These are phyloP conservation scores for Corinectria fuckeliana DNA, from an alignment of 2,329 filamentous ascomycete genomes.

Conservation along the genomic window DNA sequence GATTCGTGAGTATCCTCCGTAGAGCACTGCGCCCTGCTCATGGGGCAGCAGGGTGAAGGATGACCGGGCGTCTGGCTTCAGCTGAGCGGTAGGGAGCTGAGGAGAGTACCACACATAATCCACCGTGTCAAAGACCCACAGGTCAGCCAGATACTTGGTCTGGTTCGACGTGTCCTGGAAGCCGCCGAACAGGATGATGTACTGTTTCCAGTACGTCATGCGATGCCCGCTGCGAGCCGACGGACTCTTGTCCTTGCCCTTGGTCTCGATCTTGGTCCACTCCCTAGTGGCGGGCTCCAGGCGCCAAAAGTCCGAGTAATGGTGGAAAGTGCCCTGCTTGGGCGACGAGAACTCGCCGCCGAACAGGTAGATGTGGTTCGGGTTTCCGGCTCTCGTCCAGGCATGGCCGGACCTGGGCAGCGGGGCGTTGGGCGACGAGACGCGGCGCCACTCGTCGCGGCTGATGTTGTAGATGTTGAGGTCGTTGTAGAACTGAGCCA, in stretches of 20 bases:
- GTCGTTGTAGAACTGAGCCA: slow-evolving; percentile 76
- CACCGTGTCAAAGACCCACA: slow-evolving; percentile 94
- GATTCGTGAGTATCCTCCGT: slow-evolving; percentile 91
- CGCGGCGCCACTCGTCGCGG: slow-evolving; percentile 86
- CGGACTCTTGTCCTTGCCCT: slow-evolving; percentile 78
- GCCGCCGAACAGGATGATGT: slow-evolving; percentile 92
- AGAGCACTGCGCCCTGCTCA: slow-evolving; percentile 87
- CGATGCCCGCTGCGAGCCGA: slow-evolving; percentile 89
- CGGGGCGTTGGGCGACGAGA: slow-evolving; percentile 90
- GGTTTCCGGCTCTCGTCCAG: slow-evolving; percentile 88
- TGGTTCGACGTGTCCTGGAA: slow-evolving; percentile 97
- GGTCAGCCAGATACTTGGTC: slow-evolving; percentile 90
- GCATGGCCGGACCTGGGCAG: slow-evolving; percentile 92
- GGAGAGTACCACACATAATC: slow-evolving; percentile 87
- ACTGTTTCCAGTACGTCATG: slow-evolving; percentile 98
- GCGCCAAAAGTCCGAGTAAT: slow-evolving; percentile 98
- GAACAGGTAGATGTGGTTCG: slow-evolving; percentile 86
- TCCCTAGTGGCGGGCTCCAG: slow-evolving; percentile 84
- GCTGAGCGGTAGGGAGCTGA: slow-evolving; percentile 74
- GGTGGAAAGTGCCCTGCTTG: slow-evolving; percentile 98
- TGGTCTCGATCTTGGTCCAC: slow-evolving; percentile 87
- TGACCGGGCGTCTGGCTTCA: slow-evolving; percentile 89
- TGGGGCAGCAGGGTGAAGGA: slow-evolving; percentile 93
- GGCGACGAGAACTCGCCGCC: slow-evolving; percentile 96
- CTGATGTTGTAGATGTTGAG: slow-evolving; percentile 77